Evolutionary conservation across 805 yeast species (phyloP), one percentile per base, ranked within the genome.

Genomic region (Blastobotrys terrestris): DNA sequence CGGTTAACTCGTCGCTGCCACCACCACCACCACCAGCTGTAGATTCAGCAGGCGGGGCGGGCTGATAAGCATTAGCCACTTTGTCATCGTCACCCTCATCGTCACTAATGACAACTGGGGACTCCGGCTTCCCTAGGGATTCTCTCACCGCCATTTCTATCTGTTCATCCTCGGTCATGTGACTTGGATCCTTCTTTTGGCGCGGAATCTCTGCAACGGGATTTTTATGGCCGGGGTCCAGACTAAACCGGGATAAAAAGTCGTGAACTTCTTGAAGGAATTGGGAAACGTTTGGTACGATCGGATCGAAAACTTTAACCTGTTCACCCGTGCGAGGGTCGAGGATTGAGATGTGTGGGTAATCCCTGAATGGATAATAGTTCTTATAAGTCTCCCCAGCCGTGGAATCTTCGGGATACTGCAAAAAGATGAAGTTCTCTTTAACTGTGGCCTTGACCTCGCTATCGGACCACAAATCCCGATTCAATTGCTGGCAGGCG

Each of bases 291-390:
- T 71, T 70, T 0, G 95, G 95, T 0, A 81, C 83, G 31, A 68
- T 70, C n/a, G 48, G 20, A 16, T 75, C 71, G 96, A 97, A 94
- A 50, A 75, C 75, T 59, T 78, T 77, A 52, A 89, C 78, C 55
- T 95, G 76, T 68, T 94, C 99, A 19, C 98, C 98, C 0, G 99
- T 94, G 66, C 91, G 81, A 1, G 99, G 97, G 63, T 94, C 99
- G 48, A 94, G 66, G 41, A 94, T 87, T 1, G 97, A 87, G 43
- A 94, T 83, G 66, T 94, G 97, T 1, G 99, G 99, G 65, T 72
- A 85, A 20, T 77, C 78, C 20, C 76, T 77, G 46, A 87, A 76
- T 2, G 85, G 84, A 66, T 94, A 91, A 62, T 86, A 84, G 56
- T 85, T 83, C 16, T 76, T 61, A 65, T 88, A 94, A 55, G 76